A percentile compares a stretch with the other conserved stretches of the same genome.
phyloP scores from a whole-genome alignment of 345 rosid genomes.

The Salix exigua region DNA sequence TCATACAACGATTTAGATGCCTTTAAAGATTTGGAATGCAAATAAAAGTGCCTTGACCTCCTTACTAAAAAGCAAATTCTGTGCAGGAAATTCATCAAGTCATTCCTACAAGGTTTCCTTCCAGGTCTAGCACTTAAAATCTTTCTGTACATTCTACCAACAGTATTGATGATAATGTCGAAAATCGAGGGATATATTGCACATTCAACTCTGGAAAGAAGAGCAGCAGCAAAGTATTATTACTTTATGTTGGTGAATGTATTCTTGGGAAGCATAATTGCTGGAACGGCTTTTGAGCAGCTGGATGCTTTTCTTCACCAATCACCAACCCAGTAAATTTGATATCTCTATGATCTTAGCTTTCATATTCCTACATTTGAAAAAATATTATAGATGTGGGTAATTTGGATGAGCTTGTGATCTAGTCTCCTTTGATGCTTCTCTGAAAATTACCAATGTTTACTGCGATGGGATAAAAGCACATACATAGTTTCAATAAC shows the following conservation, averaged over 20 bases:
- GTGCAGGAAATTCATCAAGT: conserved; percentile 82
- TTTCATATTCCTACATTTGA: neutral
- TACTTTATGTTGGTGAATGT: conserved; percentile 96
- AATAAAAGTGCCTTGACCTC: neutral
- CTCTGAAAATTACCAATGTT: neutral
- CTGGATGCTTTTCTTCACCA: conserved; percentile 83
- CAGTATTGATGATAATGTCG: conserved; percentile 80
- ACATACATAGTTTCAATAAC: neutral
- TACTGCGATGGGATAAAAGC: neutral
- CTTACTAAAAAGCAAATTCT: neutral
- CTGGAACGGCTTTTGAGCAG: conserved; percentile 95
- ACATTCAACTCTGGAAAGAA: conserved; percentile 68
- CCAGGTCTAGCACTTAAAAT: conserved; percentile 93
- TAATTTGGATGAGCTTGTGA: conserved; percentile 1
- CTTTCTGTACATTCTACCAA: conserved; percentile 70
- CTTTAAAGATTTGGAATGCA: neutral
- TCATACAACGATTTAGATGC: neutral
- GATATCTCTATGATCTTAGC: conserved; percentile 3
- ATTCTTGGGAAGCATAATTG: conserved; percentile 85
- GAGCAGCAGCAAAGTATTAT: conserved; percentile 84
- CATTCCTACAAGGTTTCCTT: conserved; percentile 94
- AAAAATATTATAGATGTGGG: neutral
- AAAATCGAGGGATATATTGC: conserved; percentile 92
- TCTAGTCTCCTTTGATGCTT: neutral
- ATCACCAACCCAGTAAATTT: conserved; percentile 76